Conservation (phyloP, 1,284 basidiomycete species). For the Tylopilus sp. region DNA sequence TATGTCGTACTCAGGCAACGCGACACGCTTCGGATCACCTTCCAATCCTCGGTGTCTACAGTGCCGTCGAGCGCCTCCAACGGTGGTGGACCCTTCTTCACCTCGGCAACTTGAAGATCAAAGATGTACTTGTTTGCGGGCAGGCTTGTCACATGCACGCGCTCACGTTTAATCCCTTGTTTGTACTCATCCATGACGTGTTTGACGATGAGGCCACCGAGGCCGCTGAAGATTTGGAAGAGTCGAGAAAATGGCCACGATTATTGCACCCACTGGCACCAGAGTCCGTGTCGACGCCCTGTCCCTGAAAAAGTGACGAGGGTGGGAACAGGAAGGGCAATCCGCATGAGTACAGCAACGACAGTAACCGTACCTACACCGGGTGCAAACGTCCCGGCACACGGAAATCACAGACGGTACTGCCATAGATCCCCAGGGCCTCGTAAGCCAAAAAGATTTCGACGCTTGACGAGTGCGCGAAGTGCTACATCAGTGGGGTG, state of each 20-base stretch:
- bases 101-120: conserved; percentile 60
- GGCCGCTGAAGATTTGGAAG: conserved; percentile 75
- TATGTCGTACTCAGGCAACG: conserved; percentile 37
- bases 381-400: conserved; percentile 65
- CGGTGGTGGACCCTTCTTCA: background rate
- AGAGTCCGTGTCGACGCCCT: background rate
- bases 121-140: conserved; percentile 80
- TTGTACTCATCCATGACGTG: background rate
- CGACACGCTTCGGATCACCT: conserved; percentile 68
- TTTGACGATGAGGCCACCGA: conserved; percentile 73
- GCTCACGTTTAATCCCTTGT: background rate
- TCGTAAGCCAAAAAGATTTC: conserved; percentile 78
- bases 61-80: conserved; percentile 7
- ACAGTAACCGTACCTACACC: conserved; percentile 7
- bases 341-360: conserved; percentile 23
- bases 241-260: conserved; percentile 79
- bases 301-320: no score
- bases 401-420: conserved; percentile 68
- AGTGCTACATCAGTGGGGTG: no score
- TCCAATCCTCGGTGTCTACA: conserved; percentile 63
- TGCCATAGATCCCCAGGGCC: conserved; percentile 60
- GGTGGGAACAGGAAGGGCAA: background rate
- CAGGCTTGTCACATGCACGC: conserved; percentile 72
- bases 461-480: conserved; percentile 83
- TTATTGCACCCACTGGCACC: conserved; percentile 50